Evolutionary conservation across 805 yeast genomes (phyloP).

Genomic region (Kazachstania bromeliacearum): DNA sequence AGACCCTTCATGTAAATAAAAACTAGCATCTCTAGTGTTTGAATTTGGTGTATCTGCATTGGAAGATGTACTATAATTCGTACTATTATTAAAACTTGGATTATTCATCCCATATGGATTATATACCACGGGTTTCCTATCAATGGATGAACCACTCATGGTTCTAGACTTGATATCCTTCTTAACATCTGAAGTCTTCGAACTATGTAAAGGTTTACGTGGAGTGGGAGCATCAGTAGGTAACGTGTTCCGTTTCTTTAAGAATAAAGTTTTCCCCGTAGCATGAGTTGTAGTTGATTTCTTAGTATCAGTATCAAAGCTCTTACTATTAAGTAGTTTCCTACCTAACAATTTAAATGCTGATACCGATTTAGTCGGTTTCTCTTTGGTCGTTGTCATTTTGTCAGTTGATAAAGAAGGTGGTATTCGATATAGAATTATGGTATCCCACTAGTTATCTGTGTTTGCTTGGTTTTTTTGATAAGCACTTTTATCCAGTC

Average conservation of each 20-base stretch:
- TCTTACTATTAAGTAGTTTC: conserved; percentile 8
- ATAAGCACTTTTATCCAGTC: too few species aligned
- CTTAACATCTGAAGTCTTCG: neutral
- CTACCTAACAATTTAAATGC: conserved; percentile 14
- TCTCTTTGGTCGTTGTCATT: conserved; percentile 1
- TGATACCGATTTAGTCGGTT: conserved; percentile 7
- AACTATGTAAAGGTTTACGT: too few species aligned
- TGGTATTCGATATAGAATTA: too few species aligned
- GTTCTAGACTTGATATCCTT: neutral
- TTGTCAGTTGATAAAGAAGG: too few species aligned
- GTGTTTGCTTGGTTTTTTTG: too few species aligned
- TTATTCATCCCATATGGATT: conserved; percentile 49
- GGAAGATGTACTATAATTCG: neutral
- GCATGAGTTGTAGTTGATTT: conserved; percentile 1
- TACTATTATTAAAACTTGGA: conserved; percentile 2
- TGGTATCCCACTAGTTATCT: too few species aligned
- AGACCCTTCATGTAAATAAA: conserved; percentile 30
- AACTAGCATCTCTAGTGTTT: conserved; percentile 17
- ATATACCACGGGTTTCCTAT: conserved; percentile 41
- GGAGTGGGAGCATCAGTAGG: neutral
- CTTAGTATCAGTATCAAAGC: conserved; percentile 5
- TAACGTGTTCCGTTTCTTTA: conserved; percentile 6
- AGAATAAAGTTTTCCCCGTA: neutral
- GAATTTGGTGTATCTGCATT: neutral
- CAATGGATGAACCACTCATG: neutral